Evolutionary conservation across 768 basidiomycete genomes (phyloP).

Genomic region (Phlegmacium glaucopus): DNA sequence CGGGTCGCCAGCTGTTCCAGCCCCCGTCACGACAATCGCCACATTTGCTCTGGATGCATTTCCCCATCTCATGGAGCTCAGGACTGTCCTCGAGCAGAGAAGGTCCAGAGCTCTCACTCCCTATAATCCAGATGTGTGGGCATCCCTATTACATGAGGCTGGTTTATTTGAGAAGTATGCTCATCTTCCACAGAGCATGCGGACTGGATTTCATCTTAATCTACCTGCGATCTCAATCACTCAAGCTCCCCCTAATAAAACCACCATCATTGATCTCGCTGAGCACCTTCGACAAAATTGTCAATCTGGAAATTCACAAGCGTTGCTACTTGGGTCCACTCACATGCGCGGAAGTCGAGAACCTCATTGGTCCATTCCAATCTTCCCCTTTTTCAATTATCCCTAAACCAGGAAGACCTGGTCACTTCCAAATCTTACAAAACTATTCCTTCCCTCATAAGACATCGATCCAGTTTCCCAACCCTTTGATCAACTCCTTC

Average conservation of each 20-base stretch:
- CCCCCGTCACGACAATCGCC: slow-evolving; percentile 14
- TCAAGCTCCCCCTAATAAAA: slow-evolving; percentile 24
- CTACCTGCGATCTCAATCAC: slow-evolving; percentile 24
- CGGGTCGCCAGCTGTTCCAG: slow-evolving; percentile 14
- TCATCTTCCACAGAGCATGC: slow-evolving; percentile 15
- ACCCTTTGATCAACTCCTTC: slow-evolving; percentile 24
- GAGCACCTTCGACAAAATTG: slow-evolving; percentile 12
- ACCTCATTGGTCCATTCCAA: slow-evolving; percentile 32
- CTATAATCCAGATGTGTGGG: background rate
- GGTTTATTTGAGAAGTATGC: background rate
- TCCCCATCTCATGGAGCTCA: slow-evolving; percentile 29
- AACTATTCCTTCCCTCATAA: slow-evolving; percentile 30
- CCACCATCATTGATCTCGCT: slow-evolving; percentile 8
- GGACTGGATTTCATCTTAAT: slow-evolving; percentile 25
- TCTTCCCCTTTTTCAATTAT: slow-evolving; percentile 31
- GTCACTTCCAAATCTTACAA: slow-evolving; percentile 28
- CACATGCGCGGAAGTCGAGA: slow-evolving; percentile 15
- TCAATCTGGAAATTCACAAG: slow-evolving; percentile 14
- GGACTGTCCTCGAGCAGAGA: slow-evolving; percentile 29
- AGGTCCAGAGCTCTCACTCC: background rate
- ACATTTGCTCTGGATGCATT: slow-evolving; percentile 38
- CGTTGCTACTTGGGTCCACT: slow-evolving; percentile 28
- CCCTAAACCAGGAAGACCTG: slow-evolving; percentile 26
- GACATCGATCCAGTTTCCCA: background rate
- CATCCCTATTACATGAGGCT: background rate